Evolutionary conservation across 2,329 filamentous ascomycete genomes (phyloP), one percentile per base, ranked within the genome.

Genomic region (Aspergillus amoenus): DNA sequence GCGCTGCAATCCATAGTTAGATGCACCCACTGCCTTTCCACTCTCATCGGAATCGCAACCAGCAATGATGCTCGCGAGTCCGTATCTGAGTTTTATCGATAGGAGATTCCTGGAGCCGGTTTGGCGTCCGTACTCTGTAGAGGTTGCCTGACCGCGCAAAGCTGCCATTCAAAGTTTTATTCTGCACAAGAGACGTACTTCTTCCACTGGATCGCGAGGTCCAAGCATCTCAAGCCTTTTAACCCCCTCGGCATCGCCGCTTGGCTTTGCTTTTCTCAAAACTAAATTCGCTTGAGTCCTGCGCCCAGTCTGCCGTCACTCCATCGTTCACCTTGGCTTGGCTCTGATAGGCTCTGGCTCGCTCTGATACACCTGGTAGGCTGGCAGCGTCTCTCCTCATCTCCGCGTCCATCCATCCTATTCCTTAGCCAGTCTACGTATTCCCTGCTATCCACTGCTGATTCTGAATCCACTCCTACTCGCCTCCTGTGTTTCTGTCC

Each of bases 231-330:
- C 44, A 47, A 47, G 44, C 44, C 30, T 47, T 41, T 55, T 51
- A 51, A 57, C 18, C 22, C 22, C 41, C 48, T 54, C 50, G 34
- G 37, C 30, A 18, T 51, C 46, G 50, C 49, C 54, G 54, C 57
- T 57, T 61, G 55, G 52, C 55, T 54, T 48, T 42, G 34, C 44
- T 55, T 55, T 52, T 49, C 18, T 41, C 42, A 18, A 27, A 15
- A 13, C 30, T 45, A 44, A 34, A 37, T 24, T 27, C 6, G 32
- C 47, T 18, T 37, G 41, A 37, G 39, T 39, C 41, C 49, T 61
- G 52, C 45, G 49, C 47, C 42, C 50, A 42, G 24, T 17, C 24
- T 34, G 24, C 34, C 15, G 17, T 21, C 45, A 41, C 41, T 55
- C 48, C 56, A 42, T 49, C 46, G 24, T 44, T 49, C 12, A n/a